phyloP scores from a whole-genome alignment of 768 basidiomycete genomes.

The Tricholoma saponaceum region DNA sequence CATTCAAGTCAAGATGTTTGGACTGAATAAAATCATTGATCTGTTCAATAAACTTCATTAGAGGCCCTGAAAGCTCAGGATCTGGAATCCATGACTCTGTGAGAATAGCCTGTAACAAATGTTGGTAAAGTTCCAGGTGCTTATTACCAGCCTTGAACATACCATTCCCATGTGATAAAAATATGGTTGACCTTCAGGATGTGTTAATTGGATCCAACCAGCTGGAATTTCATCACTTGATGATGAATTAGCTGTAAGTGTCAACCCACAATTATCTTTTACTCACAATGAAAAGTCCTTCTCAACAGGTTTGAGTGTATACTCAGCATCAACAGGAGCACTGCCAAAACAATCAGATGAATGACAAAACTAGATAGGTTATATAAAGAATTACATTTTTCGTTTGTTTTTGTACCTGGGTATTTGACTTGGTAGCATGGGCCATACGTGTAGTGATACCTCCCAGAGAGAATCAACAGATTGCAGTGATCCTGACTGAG shows the following conservation, averaged over 20 bases:
- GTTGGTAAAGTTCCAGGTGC: too few species aligned
- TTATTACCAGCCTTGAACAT: too few species aligned
- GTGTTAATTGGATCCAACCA: conserved; percentile 24
- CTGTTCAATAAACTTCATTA: not conserved
- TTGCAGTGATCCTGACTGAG: too few species aligned
- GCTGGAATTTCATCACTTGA: conserved; percentile 4
- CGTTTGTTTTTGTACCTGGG: not conserved
- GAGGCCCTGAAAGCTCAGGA: conserved; percentile 17
- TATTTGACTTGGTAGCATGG: not conserved
- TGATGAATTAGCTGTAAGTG: not conserved
- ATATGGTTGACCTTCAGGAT: conserved; percentile 28
- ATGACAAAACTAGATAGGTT: too few species aligned
- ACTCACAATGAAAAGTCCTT: not conserved
- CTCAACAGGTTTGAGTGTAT: not conserved
- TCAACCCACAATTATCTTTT: not conserved
- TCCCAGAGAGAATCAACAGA: too few species aligned
- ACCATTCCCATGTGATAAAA: conserved; percentile 28
- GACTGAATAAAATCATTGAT: conserved; percentile 14
- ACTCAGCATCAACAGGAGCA: not conserved
- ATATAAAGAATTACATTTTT: too few species aligned
- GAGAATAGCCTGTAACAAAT: too few species aligned
- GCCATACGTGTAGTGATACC: not conserved
- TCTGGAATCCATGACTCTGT: conserved; percentile 39
- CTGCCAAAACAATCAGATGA: not conserved
- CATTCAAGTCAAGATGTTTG: conserved; percentile 9